phyloP scores from a whole-genome alignment of 192 early-diverging fungal species.

The Backusella sp. region DNA sequence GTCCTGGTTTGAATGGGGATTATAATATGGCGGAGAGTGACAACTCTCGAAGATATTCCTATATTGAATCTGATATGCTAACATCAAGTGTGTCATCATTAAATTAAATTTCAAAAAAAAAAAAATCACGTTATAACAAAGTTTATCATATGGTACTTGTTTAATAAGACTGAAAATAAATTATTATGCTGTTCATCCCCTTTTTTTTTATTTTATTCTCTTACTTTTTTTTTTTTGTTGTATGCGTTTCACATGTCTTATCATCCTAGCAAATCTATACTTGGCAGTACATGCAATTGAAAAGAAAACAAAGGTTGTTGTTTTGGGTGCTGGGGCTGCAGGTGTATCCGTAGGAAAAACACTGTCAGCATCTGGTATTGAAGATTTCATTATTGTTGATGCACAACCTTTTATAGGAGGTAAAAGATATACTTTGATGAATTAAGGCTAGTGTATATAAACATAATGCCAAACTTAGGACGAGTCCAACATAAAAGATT shows the following conservation, averaged over 20 bases:
- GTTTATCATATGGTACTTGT: not conserved
- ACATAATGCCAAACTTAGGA: not conserved
- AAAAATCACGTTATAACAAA: not conserved
- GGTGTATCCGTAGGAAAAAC: constrained; percentile 35
- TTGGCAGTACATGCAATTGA: not conserved
- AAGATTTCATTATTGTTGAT: constrained; percentile 38
- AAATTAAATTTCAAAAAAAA: not conserved
- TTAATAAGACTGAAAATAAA: not conserved
- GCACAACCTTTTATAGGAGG: constrained; percentile 31
- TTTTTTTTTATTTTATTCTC: not conserved
- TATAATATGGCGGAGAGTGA: constrained; percentile 5
- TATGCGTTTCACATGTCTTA: not conserved
- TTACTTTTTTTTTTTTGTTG: not conserved
- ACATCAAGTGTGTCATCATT: constrained; percentile 7
- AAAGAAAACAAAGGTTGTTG: constrained; percentile 32
- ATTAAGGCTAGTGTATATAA: not conserved
- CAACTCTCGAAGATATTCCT: not conserved
- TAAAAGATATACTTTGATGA: not conserved
- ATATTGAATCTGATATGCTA: not conserved
- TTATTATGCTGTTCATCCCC: not conserved
- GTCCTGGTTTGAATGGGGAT: not conserved
- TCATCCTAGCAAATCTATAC: not conserved
- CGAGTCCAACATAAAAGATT: constrained; percentile 24
- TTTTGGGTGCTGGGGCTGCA: constrained; percentile 33
- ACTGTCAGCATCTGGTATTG: constrained; percentile 10